phyloP scores from a whole-genome alignment of 1,139 yeast species.

The Suhomyces anneliseae region DNA sequence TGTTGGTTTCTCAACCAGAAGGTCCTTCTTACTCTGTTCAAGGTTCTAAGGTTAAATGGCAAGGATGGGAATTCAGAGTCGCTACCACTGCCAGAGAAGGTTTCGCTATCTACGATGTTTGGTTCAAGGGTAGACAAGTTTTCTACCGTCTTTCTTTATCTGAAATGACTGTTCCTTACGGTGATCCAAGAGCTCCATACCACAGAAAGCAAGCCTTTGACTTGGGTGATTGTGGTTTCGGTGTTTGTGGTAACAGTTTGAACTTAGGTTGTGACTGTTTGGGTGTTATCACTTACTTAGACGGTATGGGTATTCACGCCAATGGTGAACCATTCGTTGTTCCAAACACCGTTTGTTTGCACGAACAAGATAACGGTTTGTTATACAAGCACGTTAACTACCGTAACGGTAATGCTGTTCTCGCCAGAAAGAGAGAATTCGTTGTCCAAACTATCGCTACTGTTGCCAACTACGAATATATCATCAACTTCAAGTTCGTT shows the following conservation, averaged over 20 bases:
- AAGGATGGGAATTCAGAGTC: slow-evolving; percentile 86
- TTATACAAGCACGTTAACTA: slow-evolving; percentile 83
- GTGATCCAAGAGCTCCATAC: slow-evolving; percentile 86
- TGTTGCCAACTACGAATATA: slow-evolving; percentile 88
- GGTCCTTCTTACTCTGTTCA: slow-evolving; percentile 76
- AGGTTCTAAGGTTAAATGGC: slow-evolving; percentile 75
- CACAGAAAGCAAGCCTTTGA: slow-evolving; percentile 94
- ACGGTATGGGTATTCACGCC: slow-evolving; percentile 59
- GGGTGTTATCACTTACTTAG: slow-evolving; percentile 81
- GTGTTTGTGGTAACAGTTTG: slow-evolving; percentile 73
- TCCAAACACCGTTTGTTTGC: slow-evolving; percentile 82
- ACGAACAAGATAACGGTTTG: slow-evolving; percentile 83
- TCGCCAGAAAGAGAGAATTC: slow-evolving; percentile 83
- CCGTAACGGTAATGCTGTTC: slow-evolving; percentile 71
- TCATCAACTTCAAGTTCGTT: slow-evolving; percentile 72
- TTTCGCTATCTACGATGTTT: slow-evolving; percentile 71
- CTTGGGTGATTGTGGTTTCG: slow-evolving; percentile 90
- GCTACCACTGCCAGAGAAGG: slow-evolving; percentile 82
- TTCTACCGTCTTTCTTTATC: slow-evolving; percentile 77
- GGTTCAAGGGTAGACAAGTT: slow-evolving; percentile 78
- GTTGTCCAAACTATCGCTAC: slow-evolving; percentile 86
- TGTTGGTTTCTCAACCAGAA: slow-evolving; percentile 76
- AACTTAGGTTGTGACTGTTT: slow-evolving; percentile 86
- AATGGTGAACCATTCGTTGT: slow-evolving; percentile 65
- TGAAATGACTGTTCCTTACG: slow-evolving; percentile 93